Evolutionary conservation across 208 protist species (phyloP).

Genomic region (Balamuthia mandrillaris): DNA sequence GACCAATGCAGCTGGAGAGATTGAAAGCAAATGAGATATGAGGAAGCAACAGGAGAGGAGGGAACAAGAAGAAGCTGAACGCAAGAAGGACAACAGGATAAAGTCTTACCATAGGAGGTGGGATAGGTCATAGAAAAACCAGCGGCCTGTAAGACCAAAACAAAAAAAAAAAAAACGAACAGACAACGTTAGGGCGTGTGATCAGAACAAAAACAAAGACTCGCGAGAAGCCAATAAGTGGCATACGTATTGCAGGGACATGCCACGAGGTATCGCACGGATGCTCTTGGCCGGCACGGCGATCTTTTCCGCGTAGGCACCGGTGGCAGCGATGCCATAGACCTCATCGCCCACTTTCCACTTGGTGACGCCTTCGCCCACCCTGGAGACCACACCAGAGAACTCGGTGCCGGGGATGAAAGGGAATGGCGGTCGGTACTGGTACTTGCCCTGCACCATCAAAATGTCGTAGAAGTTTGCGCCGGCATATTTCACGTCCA

Average conservation of each 20-base stretch:
- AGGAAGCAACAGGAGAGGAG: neutral
- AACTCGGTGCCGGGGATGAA: slow-evolving; percentile 31
- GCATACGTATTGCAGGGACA: neutral
- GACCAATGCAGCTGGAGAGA: neutral
- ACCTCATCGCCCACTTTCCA: slow-evolving; percentile 17
- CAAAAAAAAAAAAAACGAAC: neutral
- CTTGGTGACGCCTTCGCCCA: neutral
- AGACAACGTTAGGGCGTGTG: neutral
- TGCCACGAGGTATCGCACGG: neutral
- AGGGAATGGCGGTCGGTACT: neutral
- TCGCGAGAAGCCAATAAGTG: neutral
- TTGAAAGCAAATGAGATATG: neutral
- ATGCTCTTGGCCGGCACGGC: neutral
- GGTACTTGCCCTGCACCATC: slow-evolving; percentile 33
- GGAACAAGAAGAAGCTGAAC: neutral
- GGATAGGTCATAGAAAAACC: slow-evolving; percentile 36
- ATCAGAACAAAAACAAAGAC: neutral
- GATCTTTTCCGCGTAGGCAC: slow-evolving; percentile 36
- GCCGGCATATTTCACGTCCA: neutral
- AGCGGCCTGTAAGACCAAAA: no score
- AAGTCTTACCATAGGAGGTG: neutral
- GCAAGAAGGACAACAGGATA: neutral
- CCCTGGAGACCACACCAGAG: neutral
- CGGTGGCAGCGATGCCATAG: neutral
- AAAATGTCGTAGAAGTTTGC: slow-evolving; percentile 40